phyloP scores from a whole-genome alignment of 129 eudicot species.

The Saussurea involucrata region DNA sequence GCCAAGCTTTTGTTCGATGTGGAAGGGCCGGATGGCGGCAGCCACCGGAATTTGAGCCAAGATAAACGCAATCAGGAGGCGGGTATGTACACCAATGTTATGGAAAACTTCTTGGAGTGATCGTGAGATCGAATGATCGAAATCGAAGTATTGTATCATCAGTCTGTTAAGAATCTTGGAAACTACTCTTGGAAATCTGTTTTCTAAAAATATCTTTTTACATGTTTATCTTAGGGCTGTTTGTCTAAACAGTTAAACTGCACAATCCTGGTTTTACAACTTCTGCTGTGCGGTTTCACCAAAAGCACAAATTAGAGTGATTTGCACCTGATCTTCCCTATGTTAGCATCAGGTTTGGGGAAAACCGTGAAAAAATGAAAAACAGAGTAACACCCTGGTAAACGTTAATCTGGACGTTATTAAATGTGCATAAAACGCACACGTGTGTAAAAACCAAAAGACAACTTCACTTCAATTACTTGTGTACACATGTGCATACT shows the following conservation, averaged over 20 bases:
- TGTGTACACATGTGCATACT: too few species aligned
- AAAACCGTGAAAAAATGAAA: too few species aligned
- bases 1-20: constrained; percentile 59
- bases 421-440: too few species aligned
- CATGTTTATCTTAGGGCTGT: not conserved
- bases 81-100: constrained; percentile 77
- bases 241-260: too few species aligned
- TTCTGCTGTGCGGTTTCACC: not conserved
- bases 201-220: constrained; percentile 14
- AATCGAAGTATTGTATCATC: not conserved
- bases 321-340: too few species aligned
- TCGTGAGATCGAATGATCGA: not conserved
- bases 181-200: constrained; percentile 25
- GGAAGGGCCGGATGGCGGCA: constrained; percentile 47
- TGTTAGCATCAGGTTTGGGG: too few species aligned
- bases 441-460: too few species aligned
- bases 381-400: too few species aligned
- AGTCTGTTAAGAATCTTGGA: constrained; percentile 31
- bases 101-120: constrained; percentile 91
- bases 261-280: too few species aligned
- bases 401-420: too few species aligned
- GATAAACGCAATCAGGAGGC: constrained; percentile 52
- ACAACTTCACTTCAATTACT: too few species aligned
- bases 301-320: too few species aligned
- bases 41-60: constrained; percentile 23